phyloP scores from a whole-genome alignment of 306 rosid species.

The Fagus crenata region DNA sequence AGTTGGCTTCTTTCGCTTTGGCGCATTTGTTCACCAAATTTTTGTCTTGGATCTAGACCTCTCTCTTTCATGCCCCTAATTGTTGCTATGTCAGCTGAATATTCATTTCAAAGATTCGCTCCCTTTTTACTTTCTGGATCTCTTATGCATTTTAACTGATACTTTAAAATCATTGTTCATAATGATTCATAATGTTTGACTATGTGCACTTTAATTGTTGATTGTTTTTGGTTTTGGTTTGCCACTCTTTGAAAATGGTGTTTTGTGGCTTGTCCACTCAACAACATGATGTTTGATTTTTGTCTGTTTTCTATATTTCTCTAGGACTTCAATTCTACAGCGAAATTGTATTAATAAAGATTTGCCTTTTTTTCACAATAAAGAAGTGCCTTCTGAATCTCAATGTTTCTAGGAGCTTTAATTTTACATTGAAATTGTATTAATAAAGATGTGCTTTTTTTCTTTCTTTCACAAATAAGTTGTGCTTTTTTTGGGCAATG shows the following conservation, averaged over 20 bases:
- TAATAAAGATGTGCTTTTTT: neutral
- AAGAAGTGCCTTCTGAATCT: neutral
- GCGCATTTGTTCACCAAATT: neutral
- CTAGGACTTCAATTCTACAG: neutral
- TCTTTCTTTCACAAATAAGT: too few relatives aligned
- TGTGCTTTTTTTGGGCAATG: too few relatives aligned
- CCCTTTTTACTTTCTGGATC: too few relatives aligned
- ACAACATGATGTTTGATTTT: neutral
- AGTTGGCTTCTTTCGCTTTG: neutral
- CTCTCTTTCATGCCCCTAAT: too few relatives aligned
- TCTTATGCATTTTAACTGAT: too few relatives aligned
- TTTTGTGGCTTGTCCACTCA: neutral
- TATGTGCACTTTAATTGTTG: too few relatives aligned
- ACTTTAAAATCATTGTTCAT: too few relatives aligned
- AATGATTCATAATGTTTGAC: too few relatives aligned
- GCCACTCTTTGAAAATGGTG: neutral
- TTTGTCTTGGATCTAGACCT: neutral
- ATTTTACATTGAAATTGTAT: neutral
- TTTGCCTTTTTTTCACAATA: too few relatives aligned
- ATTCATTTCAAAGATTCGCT: too few relatives aligned
- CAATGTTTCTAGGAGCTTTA: neutral
- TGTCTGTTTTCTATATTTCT: neutral
- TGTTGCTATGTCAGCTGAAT: too few relatives aligned
- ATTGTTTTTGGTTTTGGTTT: too few relatives aligned
- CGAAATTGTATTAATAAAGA: neutral